phyloP scores from a whole-genome alignment of 495 filamentous ascomycete species.

The Daldinia grandis region DNA sequence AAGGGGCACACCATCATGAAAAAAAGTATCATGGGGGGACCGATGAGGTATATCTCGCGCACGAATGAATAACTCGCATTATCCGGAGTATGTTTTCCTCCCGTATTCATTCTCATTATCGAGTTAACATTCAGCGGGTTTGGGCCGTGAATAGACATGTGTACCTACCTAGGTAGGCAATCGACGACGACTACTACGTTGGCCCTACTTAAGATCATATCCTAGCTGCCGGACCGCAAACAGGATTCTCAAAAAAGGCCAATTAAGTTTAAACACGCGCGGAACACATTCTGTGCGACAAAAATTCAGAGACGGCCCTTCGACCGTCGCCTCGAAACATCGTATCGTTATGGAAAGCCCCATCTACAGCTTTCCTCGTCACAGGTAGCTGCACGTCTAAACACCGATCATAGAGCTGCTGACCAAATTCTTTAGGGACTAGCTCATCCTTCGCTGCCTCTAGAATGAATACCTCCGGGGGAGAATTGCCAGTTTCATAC shows the following conservation, averaged over 20 bases:
- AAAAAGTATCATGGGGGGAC: not conserved
- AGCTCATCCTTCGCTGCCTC: slow-evolving; percentile 74
- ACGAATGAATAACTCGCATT: not conserved
- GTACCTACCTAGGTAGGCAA: no score
- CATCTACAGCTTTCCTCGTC: slow-evolving; percentile 47
- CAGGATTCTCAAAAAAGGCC: not conserved
- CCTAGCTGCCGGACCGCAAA: not conserved
- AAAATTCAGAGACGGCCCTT: slow-evolving; percentile 49
- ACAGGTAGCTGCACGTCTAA: slow-evolving; percentile 51
- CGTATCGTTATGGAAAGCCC: slow-evolving; percentile 57
- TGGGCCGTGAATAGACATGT: no score
- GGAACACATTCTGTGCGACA: slow-evolving; percentile 33
- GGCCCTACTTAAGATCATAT: not conserved
- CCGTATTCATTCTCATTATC: not conserved
- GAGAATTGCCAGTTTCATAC: slow-evolving; percentile 18
- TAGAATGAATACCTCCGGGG: slow-evolving; percentile 63
- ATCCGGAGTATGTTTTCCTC: not conserved
- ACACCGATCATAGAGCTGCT: slow-evolving; percentile 56
- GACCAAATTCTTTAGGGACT: slow-evolving; percentile 66
- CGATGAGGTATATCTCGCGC: not conserved
- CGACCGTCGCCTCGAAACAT: slow-evolving; percentile 56
- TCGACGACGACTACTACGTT: not conserved
- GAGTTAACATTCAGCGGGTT: not conserved
- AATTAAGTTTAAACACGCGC: slow-evolving; percentile 31
- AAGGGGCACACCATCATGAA: not conserved